Evolutionary conservation across 2,329 filamentous ascomycete species (phyloP), one percentile per base, ranked within the genome.

Genomic region (Monilinia aucupariae): DNA sequence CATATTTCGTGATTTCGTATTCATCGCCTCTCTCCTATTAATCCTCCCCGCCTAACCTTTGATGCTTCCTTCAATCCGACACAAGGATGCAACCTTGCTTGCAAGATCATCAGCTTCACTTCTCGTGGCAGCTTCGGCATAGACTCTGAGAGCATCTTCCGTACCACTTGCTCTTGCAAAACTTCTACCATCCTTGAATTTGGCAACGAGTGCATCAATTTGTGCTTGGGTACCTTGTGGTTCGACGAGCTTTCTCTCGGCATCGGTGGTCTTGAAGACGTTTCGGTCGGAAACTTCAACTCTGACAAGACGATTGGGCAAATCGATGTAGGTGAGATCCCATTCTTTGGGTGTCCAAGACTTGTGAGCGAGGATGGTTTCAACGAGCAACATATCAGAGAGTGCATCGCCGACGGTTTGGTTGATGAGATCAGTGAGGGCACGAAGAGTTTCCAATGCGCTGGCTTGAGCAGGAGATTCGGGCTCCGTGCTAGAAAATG

Each of bases 331-430:
- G 6, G 92, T 97, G 68, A 85, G 85, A 66, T 92, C 86, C 94
- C 94, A 99, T 75, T 97, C 91, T 74, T 88, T 87, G 52, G 92
- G 87, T 32, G 85, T 86, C 92, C 92, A 99, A 69, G 82, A 83
- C 80, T 97, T 97, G 83, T 97, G 92, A 8, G 94, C 92, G 48
- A 99, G 87, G 69, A 97, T 94, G 41, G 93, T 90, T 77, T 99
- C 94, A 47, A 97, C 92, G 72, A 99, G 86, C 52, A 99, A 85
- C 83, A 97, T 90, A 77, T 99, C 94, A 0, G 92, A 96, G 63
- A 99, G 84, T 53, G 94, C 94, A 74, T 99, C 94, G 60, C 94
- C 94, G 53, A 97, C 93, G 0, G 94, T 94, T 80, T 99, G 94
- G 81, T 99, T 99, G 80, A 99, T 96, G 67, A 99, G 83, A 70